Evolutionary conservation across 2,329 filamentous ascomycete species (phyloP).

Genomic region (Ilyonectria sp.): DNA sequence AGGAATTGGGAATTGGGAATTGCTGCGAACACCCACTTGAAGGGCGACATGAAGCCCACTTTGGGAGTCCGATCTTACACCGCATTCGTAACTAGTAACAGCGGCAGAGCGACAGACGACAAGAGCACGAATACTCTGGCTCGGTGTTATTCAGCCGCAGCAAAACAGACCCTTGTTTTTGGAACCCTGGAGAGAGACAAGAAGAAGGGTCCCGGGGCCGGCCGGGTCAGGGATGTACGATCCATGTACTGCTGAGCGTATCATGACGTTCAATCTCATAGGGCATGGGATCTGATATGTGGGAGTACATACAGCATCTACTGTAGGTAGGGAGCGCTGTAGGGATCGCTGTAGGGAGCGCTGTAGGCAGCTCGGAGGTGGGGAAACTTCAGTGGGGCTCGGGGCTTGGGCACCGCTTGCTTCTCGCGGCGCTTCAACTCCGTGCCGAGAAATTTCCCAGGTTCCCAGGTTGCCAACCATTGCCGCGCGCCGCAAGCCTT

Average conservation of each 20-base stretch:
- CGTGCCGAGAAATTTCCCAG: conserved; percentile 46
- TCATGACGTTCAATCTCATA: conserved; percentile 16
- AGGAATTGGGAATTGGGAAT: conserved; percentile 5
- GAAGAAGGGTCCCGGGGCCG: conserved; percentile 7
- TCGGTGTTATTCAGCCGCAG: conserved; percentile 1
- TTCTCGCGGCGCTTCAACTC: conserved; percentile 47
- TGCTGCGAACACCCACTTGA: conserved; percentile 1
- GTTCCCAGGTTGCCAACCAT: conserved; percentile 24
- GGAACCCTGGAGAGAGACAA: neutral
- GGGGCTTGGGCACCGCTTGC: conserved; percentile 29
- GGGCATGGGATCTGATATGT: conserved; percentile 11
- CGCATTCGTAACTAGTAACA: conserved; percentile 1
- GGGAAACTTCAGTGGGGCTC: conserved; percentile 37
- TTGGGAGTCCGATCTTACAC: neutral
- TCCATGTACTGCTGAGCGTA: conserved; percentile 11
- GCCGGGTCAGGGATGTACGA: conserved; percentile 16
- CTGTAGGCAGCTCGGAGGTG: conserved; percentile 10
- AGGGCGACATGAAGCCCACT: conserved; percentile 18
- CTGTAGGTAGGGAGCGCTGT: neutral
- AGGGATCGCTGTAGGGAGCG: neutral
- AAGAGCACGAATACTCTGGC: conserved; percentile 1
- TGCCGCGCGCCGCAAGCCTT: conserved; percentile 42
- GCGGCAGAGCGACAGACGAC: neutral
- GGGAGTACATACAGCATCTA: conserved; percentile 1
- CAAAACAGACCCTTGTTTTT: neutral